Conservation (phyloP, 805 yeast species). For the Candida insectalens region DNA sequence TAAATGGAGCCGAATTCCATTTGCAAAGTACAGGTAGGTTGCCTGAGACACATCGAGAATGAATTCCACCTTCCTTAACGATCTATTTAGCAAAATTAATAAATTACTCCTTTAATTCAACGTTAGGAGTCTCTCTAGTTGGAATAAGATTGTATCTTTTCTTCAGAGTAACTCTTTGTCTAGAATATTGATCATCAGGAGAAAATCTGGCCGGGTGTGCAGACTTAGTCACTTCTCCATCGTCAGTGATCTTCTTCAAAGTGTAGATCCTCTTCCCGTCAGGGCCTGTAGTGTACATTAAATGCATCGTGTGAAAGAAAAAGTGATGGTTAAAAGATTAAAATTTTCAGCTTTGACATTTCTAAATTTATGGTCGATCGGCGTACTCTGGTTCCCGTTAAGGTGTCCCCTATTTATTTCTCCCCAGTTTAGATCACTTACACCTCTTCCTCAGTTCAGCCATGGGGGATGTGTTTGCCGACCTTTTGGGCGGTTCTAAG, state of each 20-base stretch:
- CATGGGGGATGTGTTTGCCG: constrained; percentile 34
- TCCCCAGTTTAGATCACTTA: not conserved
- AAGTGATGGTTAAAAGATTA: not conserved
- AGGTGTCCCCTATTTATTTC: not conserved
- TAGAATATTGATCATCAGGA: constrained; percentile 98
- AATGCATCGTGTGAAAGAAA: constrained; percentile 57
- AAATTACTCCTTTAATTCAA: no score
- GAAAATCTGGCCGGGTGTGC: constrained; percentile 99
- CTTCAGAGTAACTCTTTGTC: constrained; percentile 97
- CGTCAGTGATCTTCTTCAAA: constrained; percentile 65
- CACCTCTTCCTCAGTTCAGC: not conserved
- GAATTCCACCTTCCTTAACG: no score
- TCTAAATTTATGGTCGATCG: not conserved
- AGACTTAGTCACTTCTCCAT: constrained; percentile 93
- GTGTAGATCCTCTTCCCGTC: constrained; percentile 97
- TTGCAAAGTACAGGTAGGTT: constrained; percentile 56
- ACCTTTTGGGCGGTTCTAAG: constrained; percentile 23
- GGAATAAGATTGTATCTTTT: constrained; percentile 87
- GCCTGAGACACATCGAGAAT: no score
- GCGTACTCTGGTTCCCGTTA: not conserved
- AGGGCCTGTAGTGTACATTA: constrained; percentile 92
- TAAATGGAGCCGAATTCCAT: constrained; percentile 60
- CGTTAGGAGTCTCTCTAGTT: constrained; percentile 25
- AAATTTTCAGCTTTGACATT: not conserved
- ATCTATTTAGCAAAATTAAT: no score